These are phyloP conservation scores for Exophiala phaeomuriformis DNA, from an alignment of 2,329 filamentous ascomycete genomes.

Conservation along the genomic window DNA sequence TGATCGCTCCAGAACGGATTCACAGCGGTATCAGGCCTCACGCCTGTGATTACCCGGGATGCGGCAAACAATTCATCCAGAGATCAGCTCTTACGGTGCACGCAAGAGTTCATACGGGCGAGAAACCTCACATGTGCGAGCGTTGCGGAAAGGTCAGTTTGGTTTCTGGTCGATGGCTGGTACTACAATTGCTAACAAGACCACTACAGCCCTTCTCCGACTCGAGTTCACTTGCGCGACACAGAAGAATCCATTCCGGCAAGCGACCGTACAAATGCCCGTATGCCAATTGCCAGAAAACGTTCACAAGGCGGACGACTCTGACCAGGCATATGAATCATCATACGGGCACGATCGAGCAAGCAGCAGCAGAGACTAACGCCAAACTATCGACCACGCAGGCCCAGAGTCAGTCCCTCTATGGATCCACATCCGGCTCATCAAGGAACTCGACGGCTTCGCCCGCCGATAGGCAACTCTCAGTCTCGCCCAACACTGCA, in stretches of 20 bases:
- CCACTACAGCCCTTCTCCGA: constrained; percentile 77
- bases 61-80: constrained; percentile 96
- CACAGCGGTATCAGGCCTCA: constrained; percentile 88
- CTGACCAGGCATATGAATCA: constrained; percentile 93
- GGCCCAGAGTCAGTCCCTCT: constrained; percentile 32
- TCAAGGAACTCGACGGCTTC: constrained; percentile 62
- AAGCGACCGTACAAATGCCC: constrained; percentile 96
- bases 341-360: constrained; percentile 89
- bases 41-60: constrained; percentile 80
- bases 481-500: constrained; percentile 71
- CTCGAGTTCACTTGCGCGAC: constrained; percentile 84
- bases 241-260: constrained; percentile 89
- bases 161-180: not conserved
- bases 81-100: constrained; percentile 92
- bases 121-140: constrained; percentile 98
- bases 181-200: constrained; percentile 16
- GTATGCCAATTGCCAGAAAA: constrained; percentile 96
- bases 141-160: constrained; percentile 79
- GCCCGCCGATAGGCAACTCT: constrained; percentile 68
- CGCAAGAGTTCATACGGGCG: constrained; percentile 88
- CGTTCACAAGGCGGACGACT: constrained; percentile 90
- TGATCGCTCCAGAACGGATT: constrained; percentile 65
- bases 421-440: constrained; percentile 39
- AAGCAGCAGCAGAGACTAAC: constrained; percentile 80
- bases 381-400: constrained; percentile 63